phyloP scores from a whole-genome alignment of 176 grass and related monocot genomes.

The Avena eriantha region DNA sequence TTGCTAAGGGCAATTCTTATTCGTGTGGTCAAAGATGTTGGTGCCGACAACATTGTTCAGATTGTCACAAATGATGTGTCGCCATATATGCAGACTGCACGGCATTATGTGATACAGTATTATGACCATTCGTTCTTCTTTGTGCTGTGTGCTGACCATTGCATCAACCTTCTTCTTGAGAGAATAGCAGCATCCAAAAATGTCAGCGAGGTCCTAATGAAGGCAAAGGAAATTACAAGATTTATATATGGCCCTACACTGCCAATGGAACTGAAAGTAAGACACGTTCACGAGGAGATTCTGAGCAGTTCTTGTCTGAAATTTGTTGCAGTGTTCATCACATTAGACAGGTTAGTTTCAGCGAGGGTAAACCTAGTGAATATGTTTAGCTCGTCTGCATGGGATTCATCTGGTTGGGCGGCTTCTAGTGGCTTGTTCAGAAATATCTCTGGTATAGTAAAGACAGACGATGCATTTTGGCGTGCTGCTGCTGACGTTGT shows the following conservation, averaged over 20 bases:
- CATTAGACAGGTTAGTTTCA: constrained; percentile 62
- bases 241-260: constrained; percentile 67
- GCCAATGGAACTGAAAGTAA: constrained; percentile 49
- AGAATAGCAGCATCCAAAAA: constrained; percentile 62
- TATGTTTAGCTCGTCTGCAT: constrained; percentile 60
- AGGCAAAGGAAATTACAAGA: constrained; percentile 64
- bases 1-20: constrained; percentile 51
- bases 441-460: constrained; percentile 51
- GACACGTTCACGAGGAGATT: constrained; percentile 52
- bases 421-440: constrained; percentile 47
- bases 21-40: constrained; percentile 64
- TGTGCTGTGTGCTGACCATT: constrained; percentile 70
- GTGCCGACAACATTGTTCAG: constrained; percentile 68
- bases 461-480: constrained; percentile 59
- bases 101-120: constrained; percentile 60
- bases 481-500: constrained; percentile 53
- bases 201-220: constrained; percentile 52
- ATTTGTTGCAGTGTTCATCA: constrained; percentile 62
- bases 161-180: constrained; percentile 71
- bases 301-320: constrained; percentile 55
- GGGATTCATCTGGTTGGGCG: constrained; percentile 53
- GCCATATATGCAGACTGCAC: constrained; percentile 62
- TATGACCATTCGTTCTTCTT: constrained; percentile 53
- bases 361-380: constrained; percentile 50
- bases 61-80: constrained; percentile 65